Base-by-base conservation (phyloP, 805 yeast species). In the Candida vartiovaarae region DNA sequence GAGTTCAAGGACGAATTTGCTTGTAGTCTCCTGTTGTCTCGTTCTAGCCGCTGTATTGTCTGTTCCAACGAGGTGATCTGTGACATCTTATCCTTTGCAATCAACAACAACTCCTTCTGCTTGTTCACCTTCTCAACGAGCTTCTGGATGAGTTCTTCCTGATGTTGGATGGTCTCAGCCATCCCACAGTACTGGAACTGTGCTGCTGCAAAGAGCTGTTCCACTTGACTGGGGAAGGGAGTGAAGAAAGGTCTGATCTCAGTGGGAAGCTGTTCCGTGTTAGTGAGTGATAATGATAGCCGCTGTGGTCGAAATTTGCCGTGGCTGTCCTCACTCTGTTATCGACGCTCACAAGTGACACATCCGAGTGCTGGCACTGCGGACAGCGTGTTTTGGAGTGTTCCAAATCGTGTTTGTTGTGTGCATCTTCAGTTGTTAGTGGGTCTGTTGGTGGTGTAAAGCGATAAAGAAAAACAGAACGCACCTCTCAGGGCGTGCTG, bases 401-500 rank as follows among this genome's bases (percentile, higher is more conserved):
- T 8, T 40, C 52, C 26, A 47, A 32, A n/a, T 27, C 26, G 24
- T 34, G 34, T 11, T 31, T 34, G n/a, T 38, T n/a, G 5, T 38
- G 44, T 3, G 46, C 37, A 29, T 39, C 47, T 42, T 7, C 10
- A 11, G 30, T 28, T 28, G 8, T 28, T 15, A 15, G 20, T 15
- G 20, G 20, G 20, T 15, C 20, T 28, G 30, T 28, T 28, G 9
- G 30, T 28, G 20, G 20, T 15, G 20, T 15, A 15, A 15, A 15
- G 9, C n/a, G 38, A n/a, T 35, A 11, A 11, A 23, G 28, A 25
- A 3, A 38, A 27, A 20, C 27, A 40, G 30, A 28, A 28, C 30
- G 6, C 30, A 53, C 57, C 39, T 39, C 38, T 47, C 8, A 43
- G n/a, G 8, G 53, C 50, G 48, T 67, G 70, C 10, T 56, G 55